Conservation (phyloP, 352 stramenopile genomes). For the Paralagenidium karlingii region DNA sequence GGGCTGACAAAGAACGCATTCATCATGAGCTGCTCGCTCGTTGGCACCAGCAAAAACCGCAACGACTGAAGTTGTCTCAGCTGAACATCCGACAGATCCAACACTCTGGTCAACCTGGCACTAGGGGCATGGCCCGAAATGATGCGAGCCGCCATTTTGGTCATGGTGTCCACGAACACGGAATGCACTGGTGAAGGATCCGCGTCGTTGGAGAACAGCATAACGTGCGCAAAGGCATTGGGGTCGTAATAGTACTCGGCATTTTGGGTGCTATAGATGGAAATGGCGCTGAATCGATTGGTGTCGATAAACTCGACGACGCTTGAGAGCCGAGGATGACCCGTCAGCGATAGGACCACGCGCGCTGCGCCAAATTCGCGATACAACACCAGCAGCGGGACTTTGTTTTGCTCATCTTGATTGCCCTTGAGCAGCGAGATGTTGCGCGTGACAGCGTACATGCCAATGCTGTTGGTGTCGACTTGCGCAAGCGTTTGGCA, state of each 20-base stretch:
- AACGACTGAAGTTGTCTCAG: slow-evolving; percentile 5
- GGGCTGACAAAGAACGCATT: slow-evolving; percentile 14
- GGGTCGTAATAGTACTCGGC: slow-evolving; percentile 17
- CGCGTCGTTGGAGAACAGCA: slow-evolving; percentile 20
- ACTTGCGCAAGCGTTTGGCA: slow-evolving; percentile 15
- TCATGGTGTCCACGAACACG: no score
- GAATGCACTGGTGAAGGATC: no score
- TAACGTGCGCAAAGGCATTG: slow-evolving; percentile 12
- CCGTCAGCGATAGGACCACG: slow-evolving; percentile 9
- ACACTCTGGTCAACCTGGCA: slow-evolving; percentile 8
- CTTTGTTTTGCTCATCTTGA: neutral
- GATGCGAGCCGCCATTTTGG: no score
- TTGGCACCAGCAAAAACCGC: slow-evolving; percentile 17
- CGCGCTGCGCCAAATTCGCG: slow-evolving; percentile 14
- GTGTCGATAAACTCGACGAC: slow-evolving; percentile 12
- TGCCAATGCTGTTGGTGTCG: slow-evolving; percentile 6
- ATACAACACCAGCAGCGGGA: slow-evolving; percentile 10
- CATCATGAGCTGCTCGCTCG: slow-evolving; percentile 9
- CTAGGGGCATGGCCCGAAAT: no score
- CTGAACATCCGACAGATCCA: slow-evolving; percentile 7
- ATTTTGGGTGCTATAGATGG: slow-evolving; percentile 11
- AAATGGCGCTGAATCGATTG: slow-evolving; percentile 19
- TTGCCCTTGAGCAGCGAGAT: slow-evolving; percentile 8
- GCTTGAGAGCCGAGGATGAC: no score
- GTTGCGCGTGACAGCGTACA: slow-evolving; percentile 13